Evolutionary conservation across 2,329 filamentous ascomycete species (phyloP).

Genomic region (Harringtonia lauricola): DNA sequence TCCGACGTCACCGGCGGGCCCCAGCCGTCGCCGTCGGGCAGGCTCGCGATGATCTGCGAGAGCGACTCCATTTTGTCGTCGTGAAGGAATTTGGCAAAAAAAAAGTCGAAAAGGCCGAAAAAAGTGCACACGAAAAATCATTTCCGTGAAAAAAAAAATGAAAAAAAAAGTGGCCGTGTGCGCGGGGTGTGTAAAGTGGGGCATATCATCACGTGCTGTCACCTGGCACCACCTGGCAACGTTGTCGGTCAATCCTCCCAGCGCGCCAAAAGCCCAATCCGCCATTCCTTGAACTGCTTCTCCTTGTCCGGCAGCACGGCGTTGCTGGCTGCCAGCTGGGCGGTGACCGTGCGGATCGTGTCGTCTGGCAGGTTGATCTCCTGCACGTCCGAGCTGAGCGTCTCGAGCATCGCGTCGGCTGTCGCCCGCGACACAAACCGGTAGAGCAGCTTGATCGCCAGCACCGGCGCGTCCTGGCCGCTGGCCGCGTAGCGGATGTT

Average conservation of each 20-base stretch:
- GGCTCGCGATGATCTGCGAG: slow-evolving; percentile 54
- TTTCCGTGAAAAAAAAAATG: background rate
- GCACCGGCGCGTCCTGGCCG: slow-evolving; percentile 16
- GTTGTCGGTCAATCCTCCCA: slow-evolving; percentile 26
- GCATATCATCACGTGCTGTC: background rate
- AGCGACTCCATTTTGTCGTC: slow-evolving; percentile 26
- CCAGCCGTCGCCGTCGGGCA: slow-evolving; percentile 73
- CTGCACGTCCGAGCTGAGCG: slow-evolving; percentile 43
- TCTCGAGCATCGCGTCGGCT: slow-evolving; percentile 37
- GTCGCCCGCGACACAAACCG: slow-evolving; percentile 28
- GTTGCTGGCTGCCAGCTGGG: slow-evolving; percentile 35
- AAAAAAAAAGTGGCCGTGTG: slow-evolving; percentile 3
- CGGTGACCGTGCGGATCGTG: slow-evolving; percentile 33
- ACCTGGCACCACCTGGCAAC: slow-evolving; percentile 4
- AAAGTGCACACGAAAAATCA: no score
- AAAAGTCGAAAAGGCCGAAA: no score
- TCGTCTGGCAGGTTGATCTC: slow-evolving; percentile 43
- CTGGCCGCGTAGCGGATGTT: slow-evolving; percentile 40
- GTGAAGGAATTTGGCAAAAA: slow-evolving; percentile 2
- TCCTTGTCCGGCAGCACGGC: slow-evolving; percentile 42
- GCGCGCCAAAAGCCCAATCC: slow-evolving; percentile 49
- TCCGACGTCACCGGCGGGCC: slow-evolving; percentile 73
- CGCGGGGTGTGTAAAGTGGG: slow-evolving; percentile 3
- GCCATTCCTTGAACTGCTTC: slow-evolving; percentile 53
- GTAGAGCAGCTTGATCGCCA: slow-evolving; percentile 44